These are phyloP conservation scores for Mrakia blollopis DNA, from an alignment of 768 basidiomycete genomes.

Conservation along the genomic window DNA sequence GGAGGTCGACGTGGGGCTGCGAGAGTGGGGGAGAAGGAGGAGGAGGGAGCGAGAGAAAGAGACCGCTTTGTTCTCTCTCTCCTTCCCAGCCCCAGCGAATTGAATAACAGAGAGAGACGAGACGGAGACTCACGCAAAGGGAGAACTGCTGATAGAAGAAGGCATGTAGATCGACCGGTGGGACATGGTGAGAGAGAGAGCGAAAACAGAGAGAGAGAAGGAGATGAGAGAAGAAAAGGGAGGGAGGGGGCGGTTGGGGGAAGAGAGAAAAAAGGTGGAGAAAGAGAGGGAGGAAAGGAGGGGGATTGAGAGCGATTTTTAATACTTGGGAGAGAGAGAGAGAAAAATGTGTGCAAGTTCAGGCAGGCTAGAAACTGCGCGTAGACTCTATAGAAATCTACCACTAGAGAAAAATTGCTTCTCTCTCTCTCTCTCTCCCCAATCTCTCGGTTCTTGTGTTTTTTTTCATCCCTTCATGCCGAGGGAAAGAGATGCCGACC, in stretches of 20 bases:
- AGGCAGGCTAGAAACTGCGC: no score
- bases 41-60: neutral
- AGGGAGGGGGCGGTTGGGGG: neutral
- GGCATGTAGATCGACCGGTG: constrained; percentile 25
- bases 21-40: neutral
- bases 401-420: no score
- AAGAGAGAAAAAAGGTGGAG: neutral
- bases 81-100: neutral
- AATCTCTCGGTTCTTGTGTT: no score
- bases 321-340: no score
- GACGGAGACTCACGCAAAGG: constrained; percentile 15
- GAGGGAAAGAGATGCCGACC: no score
- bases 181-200: neutral
- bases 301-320: no score
- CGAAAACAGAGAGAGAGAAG: neutral
- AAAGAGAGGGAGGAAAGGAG: neutral
- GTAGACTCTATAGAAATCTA: no score
- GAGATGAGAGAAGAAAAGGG: neutral
- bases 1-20: no score
- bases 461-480: no score
- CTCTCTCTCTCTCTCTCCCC: no score
- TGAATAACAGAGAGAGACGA: neutral
- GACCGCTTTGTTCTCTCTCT: neutral
- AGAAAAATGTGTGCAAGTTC: no score
- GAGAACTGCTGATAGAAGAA: neutral